phyloP scores from a whole-genome alignment of 1,284 basidiomycete species.

The Rhizopogon parksii region DNA sequence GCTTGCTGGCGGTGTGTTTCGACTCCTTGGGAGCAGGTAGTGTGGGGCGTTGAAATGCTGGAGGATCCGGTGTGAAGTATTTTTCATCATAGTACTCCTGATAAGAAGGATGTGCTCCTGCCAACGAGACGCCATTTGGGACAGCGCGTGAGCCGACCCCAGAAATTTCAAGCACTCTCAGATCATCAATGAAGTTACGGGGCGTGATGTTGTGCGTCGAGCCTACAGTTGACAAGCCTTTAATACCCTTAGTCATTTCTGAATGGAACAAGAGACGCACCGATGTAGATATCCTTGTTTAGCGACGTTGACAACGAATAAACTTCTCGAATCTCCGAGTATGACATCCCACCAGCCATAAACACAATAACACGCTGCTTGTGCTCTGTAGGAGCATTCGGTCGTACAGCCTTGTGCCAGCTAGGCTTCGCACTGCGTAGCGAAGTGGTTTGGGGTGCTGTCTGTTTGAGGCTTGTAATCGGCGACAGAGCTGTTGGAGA shows the following conservation, averaged over 20 bases:
- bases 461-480: slow-evolving; percentile 38
- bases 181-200: slow-evolving; percentile 76
- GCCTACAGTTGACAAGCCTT: slow-evolving; percentile 41
- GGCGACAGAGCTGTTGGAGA: slow-evolving; percentile 55
- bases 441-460: slow-evolving; percentile 57
- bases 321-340: slow-evolving; percentile 87
- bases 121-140: slow-evolving; percentile 62
- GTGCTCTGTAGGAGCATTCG: slow-evolving; percentile 47
- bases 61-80: slow-evolving; percentile 62
- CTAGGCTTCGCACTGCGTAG: slow-evolving; percentile 79
- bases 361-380: slow-evolving; percentile 88
- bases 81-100: slow-evolving; percentile 75
- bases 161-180: slow-evolving; percentile 77
- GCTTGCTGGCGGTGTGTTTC: slow-evolving; percentile 25
- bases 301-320: slow-evolving; percentile 73
- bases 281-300: slow-evolving; percentile 88
- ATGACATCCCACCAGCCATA: slow-evolving; percentile 93
- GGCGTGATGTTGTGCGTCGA: slow-evolving; percentile 89
- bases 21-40: slow-evolving; percentile 27
- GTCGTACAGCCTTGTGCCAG: slow-evolving; percentile 71
- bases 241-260: background rate
- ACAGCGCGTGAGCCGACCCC: slow-evolving; percentile 67
- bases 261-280: slow-evolving; percentile 36
- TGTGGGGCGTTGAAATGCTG: slow-evolving; percentile 37
- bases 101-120: slow-evolving; percentile 43